Evolutionary conservation across 108 stramenopile genomes (phyloP).

Genomic region (Skeletonema potamos): DNA sequence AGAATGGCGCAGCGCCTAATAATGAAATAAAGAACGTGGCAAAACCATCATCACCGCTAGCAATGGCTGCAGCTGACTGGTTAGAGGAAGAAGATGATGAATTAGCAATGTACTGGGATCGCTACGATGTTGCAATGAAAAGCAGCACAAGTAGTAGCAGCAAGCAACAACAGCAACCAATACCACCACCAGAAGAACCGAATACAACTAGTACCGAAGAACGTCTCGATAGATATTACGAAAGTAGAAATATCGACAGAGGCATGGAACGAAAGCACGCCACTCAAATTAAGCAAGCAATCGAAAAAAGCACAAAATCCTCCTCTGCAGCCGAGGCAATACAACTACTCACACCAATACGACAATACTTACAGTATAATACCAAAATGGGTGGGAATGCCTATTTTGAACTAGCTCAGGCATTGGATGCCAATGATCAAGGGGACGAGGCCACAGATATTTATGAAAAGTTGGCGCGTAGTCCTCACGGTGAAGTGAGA

Average conservation of each 20-base stretch:
- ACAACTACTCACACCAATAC: conserved; percentile 5
- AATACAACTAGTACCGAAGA: too few species aligned
- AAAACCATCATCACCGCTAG: conserved; percentile 10
- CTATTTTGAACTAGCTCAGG: conserved; percentile 8
- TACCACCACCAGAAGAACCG: not conserved
- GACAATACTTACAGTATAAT: conserved; percentile 10
- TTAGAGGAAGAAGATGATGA: conserved; percentile 26
- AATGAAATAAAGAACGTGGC: not conserved
- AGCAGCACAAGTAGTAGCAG: not conserved
- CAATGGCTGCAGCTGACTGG: conserved; percentile 35
- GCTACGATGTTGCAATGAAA: conserved; percentile 14
- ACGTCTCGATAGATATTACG: conserved; percentile 13
- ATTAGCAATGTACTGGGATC: conserved; percentile 17
- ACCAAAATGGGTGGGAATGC: conserved; percentile 16
- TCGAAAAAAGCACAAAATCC: not conserved
- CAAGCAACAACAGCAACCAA: not conserved
- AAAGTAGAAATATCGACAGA: conserved; percentile 14
- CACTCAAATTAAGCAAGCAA: not conserved
- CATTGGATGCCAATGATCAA: conserved; percentile 17
- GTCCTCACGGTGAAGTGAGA: conserved; percentile 11
- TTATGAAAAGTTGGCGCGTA: not conserved
- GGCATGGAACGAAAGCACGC: not conserved
- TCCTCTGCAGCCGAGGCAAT: conserved; percentile 13
- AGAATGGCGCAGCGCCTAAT: too few species aligned
- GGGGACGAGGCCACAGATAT: conserved; percentile 5